Base-by-base conservation (phyloP, 371 early-diverging fungal genomes). In the Saksenaea oblongispora region DNA sequence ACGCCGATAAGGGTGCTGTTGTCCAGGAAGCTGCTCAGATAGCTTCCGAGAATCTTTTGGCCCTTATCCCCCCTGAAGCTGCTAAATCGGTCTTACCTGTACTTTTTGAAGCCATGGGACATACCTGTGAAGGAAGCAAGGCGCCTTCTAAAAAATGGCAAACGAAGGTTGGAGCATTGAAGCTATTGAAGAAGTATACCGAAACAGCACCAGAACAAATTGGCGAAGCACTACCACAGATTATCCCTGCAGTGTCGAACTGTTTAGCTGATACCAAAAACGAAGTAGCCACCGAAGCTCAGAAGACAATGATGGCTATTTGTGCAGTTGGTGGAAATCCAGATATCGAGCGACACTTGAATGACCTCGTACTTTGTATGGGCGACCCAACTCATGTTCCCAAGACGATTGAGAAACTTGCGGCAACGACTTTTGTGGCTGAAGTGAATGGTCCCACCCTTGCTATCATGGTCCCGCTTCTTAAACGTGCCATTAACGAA, bases 371-470 rank as follows among this genome's bases (percentile, higher is more conserved):
- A 26, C 74, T 82, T 41, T 89, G 90, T 76, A 90, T 93, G 85
- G 90, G 90, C 36, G 82, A 88, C 59, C 93, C 93, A 8, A 78
- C 82, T 14, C 79, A 86, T 57, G 89, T 91, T 0, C 78, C 88
- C 37, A 74, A 76, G 22, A 84, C 86, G 44, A 85, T 93, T 62
- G 87, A 90, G 61, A 90, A 90, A 65, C 76, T 93, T 22, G 87
- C 90, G 1, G 84, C 86, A 39, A 91, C 91, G 17, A 93, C 93
- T 22, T 92, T 92, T 73, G 92, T 93, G 17, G 88, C 89, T 47
- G 88, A 87, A 67, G 92, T 93, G 66, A 87, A 86, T 59, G 90
- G 88, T 35, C 91, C 92, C 24, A 87, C 91, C 17, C 81, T 93
- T 35, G 91, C 93, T 66, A 87, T 93, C 65, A 87, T 91, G 87